These are phyloP conservation scores for Lipomyces sp. DNA, from an alignment of 805 yeast species.

Conservation along the genomic window DNA sequence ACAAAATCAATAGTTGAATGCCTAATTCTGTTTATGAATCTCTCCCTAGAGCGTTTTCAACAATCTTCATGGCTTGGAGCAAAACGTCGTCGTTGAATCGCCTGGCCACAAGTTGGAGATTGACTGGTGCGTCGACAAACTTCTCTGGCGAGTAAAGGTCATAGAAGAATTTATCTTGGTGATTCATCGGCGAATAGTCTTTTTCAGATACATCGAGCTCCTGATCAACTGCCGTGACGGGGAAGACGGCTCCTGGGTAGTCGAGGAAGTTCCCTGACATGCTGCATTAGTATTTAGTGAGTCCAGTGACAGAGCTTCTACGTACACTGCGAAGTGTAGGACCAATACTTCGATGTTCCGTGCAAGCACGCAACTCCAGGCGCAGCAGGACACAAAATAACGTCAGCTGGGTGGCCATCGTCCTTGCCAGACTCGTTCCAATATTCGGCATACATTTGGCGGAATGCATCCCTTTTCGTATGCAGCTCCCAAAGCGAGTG, in stretches of 20 bases:
- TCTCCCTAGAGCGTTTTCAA: constrained; percentile 33
- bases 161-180: constrained; percentile 38
- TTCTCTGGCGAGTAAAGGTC: constrained; percentile 40
- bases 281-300: background rate
- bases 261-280: constrained; percentile 64
- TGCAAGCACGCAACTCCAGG: constrained; percentile 74
- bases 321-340: constrained; percentile 67
- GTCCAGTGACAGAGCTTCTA: background rate
- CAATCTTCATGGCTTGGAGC: constrained; percentile 46
- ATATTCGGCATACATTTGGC: constrained; percentile 60
- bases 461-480: constrained; percentile 59
- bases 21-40: constrained; percentile 17
- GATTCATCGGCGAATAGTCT: constrained; percentile 37
- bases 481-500: constrained; percentile 54
- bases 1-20: background rate
- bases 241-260: constrained; percentile 58
- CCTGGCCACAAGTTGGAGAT: constrained; percentile 39
- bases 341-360: constrained; percentile 71
- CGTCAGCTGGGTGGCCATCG: constrained; percentile 52
- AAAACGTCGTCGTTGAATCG: constrained; percentile 43
- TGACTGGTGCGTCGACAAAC: constrained; percentile 39
- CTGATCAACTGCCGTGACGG: constrained; percentile 37
- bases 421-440: constrained; percentile 48
- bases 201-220: constrained; percentile 33
- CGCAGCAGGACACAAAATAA: constrained; percentile 69